Base-by-base conservation (phyloP, 2,329 filamentous ascomycete genomes). In the Xylariaceae sp. region DNA sequence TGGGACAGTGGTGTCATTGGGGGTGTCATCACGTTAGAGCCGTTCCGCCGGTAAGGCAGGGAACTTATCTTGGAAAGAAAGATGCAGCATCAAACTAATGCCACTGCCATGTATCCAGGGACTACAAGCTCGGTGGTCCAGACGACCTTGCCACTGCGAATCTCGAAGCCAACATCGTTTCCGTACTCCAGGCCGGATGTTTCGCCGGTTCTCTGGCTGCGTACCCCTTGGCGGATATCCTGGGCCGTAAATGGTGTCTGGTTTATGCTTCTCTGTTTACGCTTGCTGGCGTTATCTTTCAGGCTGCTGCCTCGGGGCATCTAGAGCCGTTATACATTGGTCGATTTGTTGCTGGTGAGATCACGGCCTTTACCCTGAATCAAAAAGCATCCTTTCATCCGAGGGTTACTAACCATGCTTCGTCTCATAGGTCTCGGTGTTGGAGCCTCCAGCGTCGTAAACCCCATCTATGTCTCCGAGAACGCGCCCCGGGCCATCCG, bases 1-100 rank as follows among this genome's bases (percentile, higher is more conserved):
- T 77, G 75, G 76, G 76, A 78, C 69, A 86, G 84, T 42, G 84
- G 85, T 64, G 87, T 87, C 58, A 88, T 88, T 61, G 84, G 85
- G 23, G 86, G 86, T 66, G 84, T 88, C 47, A 78, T 88, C 35
- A 83, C 81, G 7, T 76, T 88, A 65, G 70, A 75, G 2, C 77
- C 79, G 5, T 88, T 88, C 70, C 76, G 80, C 66, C 61, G 70
- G 81, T 85, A 74, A 50, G 77, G 66, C 37, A 44, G 18, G 6
- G 15, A 13, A 18, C 30, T n/a, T 44, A 8, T 39, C 2, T 17
- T 37, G 1, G 4, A 3, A n/a, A 23, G 11, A 42, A 34, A 51
- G 47, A 6, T 23, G 45, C 23, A 47, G 52, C 52, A 17, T 17
- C 10, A 30, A 44, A 17, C 61, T 63, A 58, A 70, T 58, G 37